Evolutionary conservation across 169 alveolate genomes (phyloP), one percentile per base, ranked within the genome.

Genomic region (Plasmodium malariae): DNA sequence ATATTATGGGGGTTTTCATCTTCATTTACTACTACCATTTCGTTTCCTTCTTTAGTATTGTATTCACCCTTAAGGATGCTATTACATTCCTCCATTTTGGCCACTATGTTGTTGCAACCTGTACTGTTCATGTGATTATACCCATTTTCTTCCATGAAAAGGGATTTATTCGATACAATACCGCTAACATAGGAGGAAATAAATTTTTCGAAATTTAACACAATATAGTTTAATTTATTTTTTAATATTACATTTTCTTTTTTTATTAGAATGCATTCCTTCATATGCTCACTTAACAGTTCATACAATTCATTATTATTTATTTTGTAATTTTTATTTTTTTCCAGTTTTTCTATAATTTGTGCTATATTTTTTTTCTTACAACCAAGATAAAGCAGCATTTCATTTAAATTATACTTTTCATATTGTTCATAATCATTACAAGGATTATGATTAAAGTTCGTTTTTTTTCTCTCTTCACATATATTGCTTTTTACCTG

Each of bases 201-300:
- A 36, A 86, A 86, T 2, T 72, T 24, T 19, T 71, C 92, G 3
- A 71, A 68, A 59, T 86, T 86, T 6, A 86, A 49, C 2, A 69
- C 32, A 49, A 86, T 86, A 32, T 69, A 86, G 70, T 86, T 86
- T 86, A 86, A 65, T 62, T 86, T 86, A 11, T 86, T 86, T 65
- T 72, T 86, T 32, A 86, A 51, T 43, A 86, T 19, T 9, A n/a
- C 21, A 51, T 86, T 86, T 43, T 86, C 92, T 37, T 86, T 69
- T 74, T 62, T 86, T 26, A 86, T 45, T 70, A 70, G 43, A 43
- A 19, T 5, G 24, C 19, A 36, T 30, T 71, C 65, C 54, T 59
- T 67, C 37, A 83, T 17, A 43, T 83, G 71, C 11, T 65, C 73
- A n/a, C 36, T n/a, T 21, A 37, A 43, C 37, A 83, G 30, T 51